Conservation (phyloP, 768 basidiomycete genomes). For the Crepidotus variabilis region DNA sequence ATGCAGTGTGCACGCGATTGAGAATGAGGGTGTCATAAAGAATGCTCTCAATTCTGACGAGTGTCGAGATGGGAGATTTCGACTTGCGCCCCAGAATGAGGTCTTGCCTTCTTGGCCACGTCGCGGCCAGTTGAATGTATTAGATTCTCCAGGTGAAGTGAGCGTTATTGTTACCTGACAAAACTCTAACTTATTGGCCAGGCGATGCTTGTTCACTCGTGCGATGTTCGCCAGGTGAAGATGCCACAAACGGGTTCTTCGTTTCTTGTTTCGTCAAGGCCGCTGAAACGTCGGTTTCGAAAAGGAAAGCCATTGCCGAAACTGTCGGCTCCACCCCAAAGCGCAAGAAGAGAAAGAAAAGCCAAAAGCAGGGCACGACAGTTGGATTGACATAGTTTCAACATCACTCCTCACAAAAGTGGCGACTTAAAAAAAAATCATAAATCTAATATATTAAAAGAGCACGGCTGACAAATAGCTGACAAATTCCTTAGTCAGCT, state of each 20-base stretch:
- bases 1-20: constrained; percentile 88
- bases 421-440: too few species aligned
- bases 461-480: too few species aligned
- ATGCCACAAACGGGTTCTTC: constrained; percentile 95
- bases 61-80: constrained; percentile 56
- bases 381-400: neutral
- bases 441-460: too few species aligned
- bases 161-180: neutral
- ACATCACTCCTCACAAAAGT: too few species aligned
- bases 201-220: constrained; percentile 58
- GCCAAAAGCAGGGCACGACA: neutral
- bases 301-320: constrained; percentile 19
- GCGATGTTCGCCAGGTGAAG: constrained; percentile 76
- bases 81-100: constrained; percentile 58
- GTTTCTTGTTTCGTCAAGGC: constrained; percentile 81
- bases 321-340: constrained; percentile 11
- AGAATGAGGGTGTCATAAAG: constrained; percentile 90
- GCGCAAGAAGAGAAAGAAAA: constrained; percentile 13
- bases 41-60: constrained; percentile 70
- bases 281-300: constrained; percentile 12
- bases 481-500: too few species aligned
- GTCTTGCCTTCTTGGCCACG: constrained; percentile 83
- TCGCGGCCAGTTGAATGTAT: constrained; percentile 67
- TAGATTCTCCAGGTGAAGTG: constrained; percentile 49
- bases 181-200: constrained; percentile 18